Base-by-base conservation (phyloP, 2,329 filamentous ascomycete species). In the Chrysosporium keratinophilum region DNA sequence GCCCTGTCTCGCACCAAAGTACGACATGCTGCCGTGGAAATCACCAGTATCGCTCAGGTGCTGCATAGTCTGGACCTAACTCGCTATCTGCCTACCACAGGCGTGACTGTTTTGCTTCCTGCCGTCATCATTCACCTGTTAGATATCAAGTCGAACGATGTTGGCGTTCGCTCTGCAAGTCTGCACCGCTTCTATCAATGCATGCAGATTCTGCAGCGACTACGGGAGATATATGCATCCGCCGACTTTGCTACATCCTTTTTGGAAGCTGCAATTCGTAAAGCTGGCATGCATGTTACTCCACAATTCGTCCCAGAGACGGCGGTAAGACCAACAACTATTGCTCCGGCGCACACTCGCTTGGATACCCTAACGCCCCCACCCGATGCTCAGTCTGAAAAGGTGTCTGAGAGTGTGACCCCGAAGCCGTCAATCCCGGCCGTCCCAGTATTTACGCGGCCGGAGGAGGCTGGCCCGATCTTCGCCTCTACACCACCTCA, bases 241-340 rank as follows among this genome's bases (percentile, higher is more conserved):
- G 91, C 91, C n/a, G 90, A 96, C 68, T 95, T 93, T 63, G 89
- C 88, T n/a, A 91, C 87, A 0, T 87, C 87, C 1, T 96, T 96
- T 73, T 77, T 96, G n/a, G 88, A 95, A 66, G 88, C 89, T 1
- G 88, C 89, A 0, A 85, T 95, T 58, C 83, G 87, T 58, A 94
- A 95, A 72, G 88, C 88, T 7, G 83, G 87, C 54, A 89, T 93
- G 58, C 82, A 87, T 54, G 75, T 88, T 39, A 79, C 78, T 2
- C 71, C 76, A 71, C 62, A 69, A 7, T 63, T 55, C 56, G 67
- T 61, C 33, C 63, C 59, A 52, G 42, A 50, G 14, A 55, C 17
- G 31, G 5, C 40, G 23, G 39, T n/a, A 40, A 44, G 34, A 48
- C 23, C 34, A 58, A 28, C 57, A 58, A 19, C 67, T 64, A 51